A percentile compares a stretch with the other conserved stretches of the same genome.
Conservation (phyloP, 78 protist genomes). For the Andalucia godoyi region DNA sequence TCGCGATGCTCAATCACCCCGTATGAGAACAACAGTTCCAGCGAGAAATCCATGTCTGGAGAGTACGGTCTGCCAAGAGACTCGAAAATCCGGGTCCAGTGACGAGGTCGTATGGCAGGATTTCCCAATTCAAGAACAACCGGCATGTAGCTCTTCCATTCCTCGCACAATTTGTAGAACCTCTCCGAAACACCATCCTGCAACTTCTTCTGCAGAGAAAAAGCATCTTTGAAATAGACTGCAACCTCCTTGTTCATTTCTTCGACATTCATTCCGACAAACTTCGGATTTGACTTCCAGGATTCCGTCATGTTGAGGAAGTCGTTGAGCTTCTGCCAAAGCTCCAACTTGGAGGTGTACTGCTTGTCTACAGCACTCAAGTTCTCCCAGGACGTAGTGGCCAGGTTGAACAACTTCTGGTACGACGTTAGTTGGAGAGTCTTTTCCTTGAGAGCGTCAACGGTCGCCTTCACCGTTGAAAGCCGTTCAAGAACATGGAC, state of each 20-base stretch:
- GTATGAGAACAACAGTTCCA: constrained; percentile 5
- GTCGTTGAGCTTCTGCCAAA: constrained; percentile 34
- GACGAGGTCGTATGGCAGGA: constrained; percentile 42
- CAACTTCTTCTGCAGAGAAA: background rate
- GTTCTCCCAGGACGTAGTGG: constrained; percentile 1
- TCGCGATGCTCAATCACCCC: background rate
- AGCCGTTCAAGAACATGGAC: background rate
- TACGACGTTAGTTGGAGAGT: constrained; percentile 4
- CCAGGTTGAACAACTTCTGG: constrained; percentile 14
- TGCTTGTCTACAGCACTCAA: background rate
- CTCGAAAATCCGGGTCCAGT: constrained; percentile 42
- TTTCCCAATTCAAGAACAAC: constrained; percentile 27
- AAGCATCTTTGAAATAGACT: background rate
- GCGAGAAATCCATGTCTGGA: constrained; percentile 13
- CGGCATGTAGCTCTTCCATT: constrained; percentile 40
- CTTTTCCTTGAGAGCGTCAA: constrained; percentile 5
- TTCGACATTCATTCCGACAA: background rate
- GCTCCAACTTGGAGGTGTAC: constrained; percentile 4
- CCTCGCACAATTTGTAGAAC: no score
- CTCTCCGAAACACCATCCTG: no score
- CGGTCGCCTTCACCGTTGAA: background rate
- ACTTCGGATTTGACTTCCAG: constrained; percentile 20
- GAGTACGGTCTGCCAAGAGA: background rate
- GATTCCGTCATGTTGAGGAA: constrained; percentile 7
- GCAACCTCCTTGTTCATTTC: background rate